These are phyloP conservation scores for Penicillium hordei DNA, from an alignment of 2,329 filamentous ascomycete species.

Conservation along the genomic window DNA sequence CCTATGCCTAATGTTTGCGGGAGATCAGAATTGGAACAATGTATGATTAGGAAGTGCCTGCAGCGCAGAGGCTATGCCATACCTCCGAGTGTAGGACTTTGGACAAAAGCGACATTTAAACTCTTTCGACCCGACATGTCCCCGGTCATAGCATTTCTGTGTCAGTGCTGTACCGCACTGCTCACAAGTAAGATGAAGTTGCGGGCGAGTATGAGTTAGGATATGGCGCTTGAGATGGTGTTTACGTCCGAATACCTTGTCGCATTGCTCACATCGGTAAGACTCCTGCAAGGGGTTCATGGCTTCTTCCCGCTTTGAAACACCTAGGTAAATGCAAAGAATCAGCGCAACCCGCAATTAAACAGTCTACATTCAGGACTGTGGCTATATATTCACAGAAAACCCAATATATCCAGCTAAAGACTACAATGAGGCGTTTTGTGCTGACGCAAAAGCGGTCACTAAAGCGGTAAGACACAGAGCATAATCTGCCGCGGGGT, in stretches of 20 bases:
- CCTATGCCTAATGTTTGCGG: background rate
- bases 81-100: conserved; percentile 6
- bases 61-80: background rate
- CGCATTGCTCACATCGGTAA: conserved; percentile 3
- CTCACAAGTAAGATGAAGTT: conserved; percentile 2
- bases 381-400: background rate
- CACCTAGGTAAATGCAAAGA: background rate
- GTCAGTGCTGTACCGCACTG: conserved; percentile 1
- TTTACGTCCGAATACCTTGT: conserved; percentile 6
- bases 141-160: conserved; percentile 2
- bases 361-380: background rate
- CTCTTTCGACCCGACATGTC: background rate
- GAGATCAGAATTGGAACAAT: background rate
- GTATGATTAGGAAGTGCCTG: background rate
- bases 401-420: background rate
- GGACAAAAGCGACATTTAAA: conserved; percentile 1
- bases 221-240: conserved; percentile 7
- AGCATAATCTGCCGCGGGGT: conserved; percentile 18
- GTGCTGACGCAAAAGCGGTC: conserved; percentile 2
- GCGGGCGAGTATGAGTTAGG: conserved; percentile 2
- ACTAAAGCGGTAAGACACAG: background rate
- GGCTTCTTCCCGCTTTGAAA: background rate
- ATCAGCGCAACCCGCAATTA: background rate
- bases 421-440: background rate
- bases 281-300: background rate